phyloP scores from a whole-genome alignment of 768 basidiomycete species.

The Lactarius akahatsu region DNA sequence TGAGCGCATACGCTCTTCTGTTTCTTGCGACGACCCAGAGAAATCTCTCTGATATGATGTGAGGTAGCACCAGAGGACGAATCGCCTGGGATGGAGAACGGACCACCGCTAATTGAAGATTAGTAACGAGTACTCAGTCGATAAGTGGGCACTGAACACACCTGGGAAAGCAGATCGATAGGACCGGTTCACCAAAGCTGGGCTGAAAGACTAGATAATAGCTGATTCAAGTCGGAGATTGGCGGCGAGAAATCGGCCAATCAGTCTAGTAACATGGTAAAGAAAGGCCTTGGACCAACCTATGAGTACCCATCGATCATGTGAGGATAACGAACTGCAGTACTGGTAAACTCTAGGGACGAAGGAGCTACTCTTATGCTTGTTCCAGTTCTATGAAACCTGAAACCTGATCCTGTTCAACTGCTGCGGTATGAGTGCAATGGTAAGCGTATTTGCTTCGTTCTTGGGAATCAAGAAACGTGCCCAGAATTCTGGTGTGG shows the following conservation, averaged over 20 bases:
- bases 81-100: background rate
- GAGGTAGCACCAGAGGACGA: background rate
- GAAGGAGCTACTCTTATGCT: too few relatives aligned
- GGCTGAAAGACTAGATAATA: background rate
- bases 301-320: background rate
- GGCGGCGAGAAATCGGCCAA: background rate
- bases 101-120: background rate
- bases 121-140: background rate
- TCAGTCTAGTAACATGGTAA: background rate
- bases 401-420: too few relatives aligned
- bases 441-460: too few relatives aligned
- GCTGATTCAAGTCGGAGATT: too few relatives aligned
- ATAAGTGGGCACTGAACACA: too few relatives aligned
- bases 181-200: background rate
- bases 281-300: background rate
- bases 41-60: background rate
- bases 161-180: too few relatives aligned
- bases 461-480: too few relatives aligned
- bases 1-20: background rate
- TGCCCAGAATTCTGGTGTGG: too few relatives aligned
- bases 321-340: background rate
- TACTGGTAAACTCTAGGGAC: background rate
- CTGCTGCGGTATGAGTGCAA: too few relatives aligned
- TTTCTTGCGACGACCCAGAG: background rate
- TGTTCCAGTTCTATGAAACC: too few relatives aligned